Conservation (phyloP, 164 flowering plant genomes). For the Magnolia kwangsiensis region DNA sequence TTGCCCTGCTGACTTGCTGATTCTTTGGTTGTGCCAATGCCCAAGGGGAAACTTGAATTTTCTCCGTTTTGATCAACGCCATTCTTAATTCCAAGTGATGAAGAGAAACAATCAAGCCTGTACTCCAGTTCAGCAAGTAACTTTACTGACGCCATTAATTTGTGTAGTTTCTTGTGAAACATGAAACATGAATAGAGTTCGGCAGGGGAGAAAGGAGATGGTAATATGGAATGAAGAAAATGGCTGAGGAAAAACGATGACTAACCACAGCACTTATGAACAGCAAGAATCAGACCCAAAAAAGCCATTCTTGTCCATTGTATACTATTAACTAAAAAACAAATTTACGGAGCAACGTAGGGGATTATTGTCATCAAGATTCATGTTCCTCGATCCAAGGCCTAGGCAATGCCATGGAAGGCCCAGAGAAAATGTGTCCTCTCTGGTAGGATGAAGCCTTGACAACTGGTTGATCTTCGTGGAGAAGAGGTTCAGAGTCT, state of each 20-base stretch:
- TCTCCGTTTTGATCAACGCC: no score
- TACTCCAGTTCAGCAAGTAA: not conserved
- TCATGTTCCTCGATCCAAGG: conserved; percentile 34
- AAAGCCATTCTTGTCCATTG: not conserved
- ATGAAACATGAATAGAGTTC: not conserved
- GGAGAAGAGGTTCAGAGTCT: conserved; percentile 47
- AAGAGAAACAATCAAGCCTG: not conserved
- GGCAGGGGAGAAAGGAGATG: not conserved
- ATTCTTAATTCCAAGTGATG: no score
- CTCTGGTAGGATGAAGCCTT: conserved; percentile 44
- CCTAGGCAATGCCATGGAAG: conserved; percentile 38
- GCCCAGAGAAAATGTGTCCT: conserved; percentile 46
- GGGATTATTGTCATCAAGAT: not conserved
- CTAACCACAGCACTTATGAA: not conserved
- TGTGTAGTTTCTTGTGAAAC: not conserved
- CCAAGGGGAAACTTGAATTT: no score
- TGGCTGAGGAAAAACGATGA: not conserved
- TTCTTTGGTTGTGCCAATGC: no score
- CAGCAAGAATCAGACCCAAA: not conserved
- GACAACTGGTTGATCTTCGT: conserved; percentile 32
- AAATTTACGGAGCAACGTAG: not conserved
- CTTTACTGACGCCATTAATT: not conserved
- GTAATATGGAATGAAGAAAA: not conserved
- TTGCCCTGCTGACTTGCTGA: no score
- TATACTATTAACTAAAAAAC: not conserved